Conservation (phyloP, 1,284 basidiomycete species). For the Microbotryum scabiosae region DNA sequence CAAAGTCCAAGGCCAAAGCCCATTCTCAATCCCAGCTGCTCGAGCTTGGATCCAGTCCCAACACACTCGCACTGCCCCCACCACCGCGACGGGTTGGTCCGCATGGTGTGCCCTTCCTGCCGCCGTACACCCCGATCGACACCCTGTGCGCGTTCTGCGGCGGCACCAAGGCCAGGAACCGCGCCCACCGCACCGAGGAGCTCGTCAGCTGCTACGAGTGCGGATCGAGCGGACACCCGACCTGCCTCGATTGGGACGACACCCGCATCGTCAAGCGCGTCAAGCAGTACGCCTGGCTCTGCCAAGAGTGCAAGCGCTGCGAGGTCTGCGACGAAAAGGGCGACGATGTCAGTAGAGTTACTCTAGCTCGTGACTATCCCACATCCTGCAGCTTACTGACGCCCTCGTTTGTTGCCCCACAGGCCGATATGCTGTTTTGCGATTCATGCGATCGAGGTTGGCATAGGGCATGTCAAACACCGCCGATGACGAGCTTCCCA, state of each 20-base stretch:
- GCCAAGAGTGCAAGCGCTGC: constrained; percentile 87
- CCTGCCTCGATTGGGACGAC: constrained; percentile 33
- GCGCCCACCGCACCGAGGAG: constrained; percentile 30
- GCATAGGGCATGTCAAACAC: constrained; percentile 80
- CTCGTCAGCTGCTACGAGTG: constrained; percentile 39
- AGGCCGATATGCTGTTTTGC: constrained; percentile 82
- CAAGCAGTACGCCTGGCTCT: constrained; percentile 67
- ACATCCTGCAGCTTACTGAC: not conserved
- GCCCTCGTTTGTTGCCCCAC: constrained; percentile 10
- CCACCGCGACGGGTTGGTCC: constrained; percentile 18
- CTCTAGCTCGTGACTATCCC: not conserved
- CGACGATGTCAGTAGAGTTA: constrained; percentile 63
- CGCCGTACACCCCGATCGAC: constrained; percentile 14
- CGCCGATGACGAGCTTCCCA: constrained; percentile 42
- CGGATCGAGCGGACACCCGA: constrained; percentile 35
- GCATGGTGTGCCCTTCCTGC: constrained; percentile 14
- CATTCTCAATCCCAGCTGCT: too few relatives aligned
- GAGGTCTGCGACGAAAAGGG: constrained; percentile 78
- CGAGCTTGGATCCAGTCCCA: too few relatives aligned
- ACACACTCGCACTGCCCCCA: not conserved
- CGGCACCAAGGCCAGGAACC: constrained; percentile 25
- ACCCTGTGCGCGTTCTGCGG: constrained; percentile 38
- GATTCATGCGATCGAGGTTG: constrained; percentile 93
- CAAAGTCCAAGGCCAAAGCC: not conserved
- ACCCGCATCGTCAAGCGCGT: constrained; percentile 37